Base-by-base conservation (phyloP, 176 grass and related monocot genomes). In the Bolboschoenus planiculmis region DNA sequence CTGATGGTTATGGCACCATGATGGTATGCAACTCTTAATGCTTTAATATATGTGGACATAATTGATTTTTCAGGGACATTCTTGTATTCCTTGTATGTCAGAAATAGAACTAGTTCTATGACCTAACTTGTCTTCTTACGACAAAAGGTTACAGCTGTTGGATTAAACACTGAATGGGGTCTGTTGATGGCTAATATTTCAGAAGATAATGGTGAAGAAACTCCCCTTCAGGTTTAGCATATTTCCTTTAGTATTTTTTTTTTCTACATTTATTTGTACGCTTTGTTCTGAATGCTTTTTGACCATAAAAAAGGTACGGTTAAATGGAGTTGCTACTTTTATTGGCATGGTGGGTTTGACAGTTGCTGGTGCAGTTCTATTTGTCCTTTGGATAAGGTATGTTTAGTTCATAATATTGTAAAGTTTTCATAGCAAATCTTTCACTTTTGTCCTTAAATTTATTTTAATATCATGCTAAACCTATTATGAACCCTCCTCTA, bases 171-270 rank as follows among this genome's bases (percentile, higher is more conserved):
- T 60, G 96, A 99, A 89, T 99, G 96, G 96, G 96, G 96, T 85
- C 86, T 91, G 78, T 83, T 99, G 79, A 99, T 99, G 96, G 93
- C 93, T 89, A 95, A 95, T 79, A 88, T 99, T 84, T 99, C 92
- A 8, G 93, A 95, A 85, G 91, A 99, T 90, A 99, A 93, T 81
- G 91, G 91, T 58, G 96, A 99, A 95, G 96, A 99, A 91, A 99
- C 92, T 56, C 96, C 96, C 2, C 85, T 99, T 85, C 96, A 99
- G 96, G 96, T 99, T 89, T 88, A 79, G 58, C 31, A 54, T 33
- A 75, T 27, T 85, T 85, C 39, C 15, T 60, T 65, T 10, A 34
- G 7, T 48, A 9, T 73, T 30, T 70, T 58, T 24, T n/a, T 86
- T 56, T 68, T 78, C 37, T n/a, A n/a, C 18, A 24, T 66, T 11